These are phyloP conservation scores for Hydrangea macrophylla DNA, from an alignment of 148 eudicot genomes.

Conservation along the genomic window DNA sequence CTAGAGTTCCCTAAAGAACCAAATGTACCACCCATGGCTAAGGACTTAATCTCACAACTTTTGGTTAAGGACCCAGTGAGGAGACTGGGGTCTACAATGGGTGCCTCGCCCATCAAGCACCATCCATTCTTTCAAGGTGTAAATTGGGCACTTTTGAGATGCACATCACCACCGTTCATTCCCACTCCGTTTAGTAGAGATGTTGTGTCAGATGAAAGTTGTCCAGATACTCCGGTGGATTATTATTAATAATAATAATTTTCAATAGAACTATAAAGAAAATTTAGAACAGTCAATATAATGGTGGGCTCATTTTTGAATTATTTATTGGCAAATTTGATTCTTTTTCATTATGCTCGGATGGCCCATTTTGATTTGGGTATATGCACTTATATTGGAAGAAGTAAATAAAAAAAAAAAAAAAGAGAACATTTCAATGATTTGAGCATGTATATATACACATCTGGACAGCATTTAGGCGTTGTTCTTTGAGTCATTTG, in stretches of 20 bases:
- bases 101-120: conserved; percentile 72
- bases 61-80: conserved; percentile 71
- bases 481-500: too few relatives aligned
- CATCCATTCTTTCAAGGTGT: conserved; percentile 78
- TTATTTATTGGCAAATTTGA: neutral
- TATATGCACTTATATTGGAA: too few relatives aligned
- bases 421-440: too few relatives aligned
- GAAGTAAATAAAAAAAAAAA: too few relatives aligned
- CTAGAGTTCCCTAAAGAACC: conserved; percentile 95
- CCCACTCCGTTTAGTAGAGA: conserved; percentile 54
- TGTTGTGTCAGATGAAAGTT: conserved; percentile 59
- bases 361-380: neutral
- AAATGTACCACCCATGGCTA: conserved; percentile 51
- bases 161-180: conserved; percentile 72
- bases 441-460: too few relatives aligned
- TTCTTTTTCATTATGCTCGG: neutral
- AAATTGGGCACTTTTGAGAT: conserved; percentile 88
- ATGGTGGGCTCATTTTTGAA: neutral
- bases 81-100: conserved; percentile 74
- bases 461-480: too few relatives aligned
- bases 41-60: conserved; percentile 66
- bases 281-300: neutral
- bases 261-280: conserved; percentile 1
- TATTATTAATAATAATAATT: conserved; percentile 74
- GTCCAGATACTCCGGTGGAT: conserved; percentile 72